These are phyloP conservation scores for Pleurotus salmoneostramineus DNA, from an alignment of 768 basidiomycete genomes.

Conservation along the genomic window DNA sequence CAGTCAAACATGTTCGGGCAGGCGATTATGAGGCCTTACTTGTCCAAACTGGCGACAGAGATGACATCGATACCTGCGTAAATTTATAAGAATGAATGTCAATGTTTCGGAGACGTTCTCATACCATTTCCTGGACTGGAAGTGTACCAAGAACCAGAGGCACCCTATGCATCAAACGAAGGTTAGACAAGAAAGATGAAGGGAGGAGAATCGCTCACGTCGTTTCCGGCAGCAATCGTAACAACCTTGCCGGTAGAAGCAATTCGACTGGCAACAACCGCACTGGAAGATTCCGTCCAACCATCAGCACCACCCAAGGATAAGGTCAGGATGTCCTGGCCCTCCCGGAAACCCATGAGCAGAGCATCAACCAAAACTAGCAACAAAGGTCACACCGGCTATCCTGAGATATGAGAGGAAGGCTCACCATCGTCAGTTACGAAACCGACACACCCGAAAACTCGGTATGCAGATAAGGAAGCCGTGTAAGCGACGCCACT, in stretches of 20 bases:
- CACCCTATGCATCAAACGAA: slow-evolving; percentile 27
- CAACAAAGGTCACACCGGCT: not conserved
- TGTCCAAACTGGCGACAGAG: slow-evolving; percentile 51
- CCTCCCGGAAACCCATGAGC: slow-evolving; percentile 45
- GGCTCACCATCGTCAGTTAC: slow-evolving; percentile 47
- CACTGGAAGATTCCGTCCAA: slow-evolving; percentile 54
- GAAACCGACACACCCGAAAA: slow-evolving; percentile 56
- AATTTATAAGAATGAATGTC: not conserved
- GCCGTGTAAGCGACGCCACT: slow-evolving; percentile 68
- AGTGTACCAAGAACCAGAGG: slow-evolving; percentile 59
- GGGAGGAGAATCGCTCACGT: slow-evolving; percentile 18
- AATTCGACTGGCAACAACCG: slow-evolving; percentile 59
- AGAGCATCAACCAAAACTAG: slow-evolving; percentile 44
- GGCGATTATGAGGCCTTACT: slow-evolving; percentile 23
- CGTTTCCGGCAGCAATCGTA: slow-evolving; percentile 60
- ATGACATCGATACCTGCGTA: slow-evolving; percentile 41
- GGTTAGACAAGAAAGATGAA: not conserved
- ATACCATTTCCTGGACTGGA: slow-evolving; percentile 46
- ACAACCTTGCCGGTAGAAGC: slow-evolving; percentile 55
- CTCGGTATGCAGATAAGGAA: slow-evolving; percentile 47
- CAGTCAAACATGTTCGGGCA: not conserved
- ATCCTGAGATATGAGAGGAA: not conserved
- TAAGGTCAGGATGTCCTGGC: slow-evolving; percentile 59
- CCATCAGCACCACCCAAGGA: slow-evolving; percentile 62
- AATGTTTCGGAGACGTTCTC: not conserved